A percentile compares a stretch with the other conserved stretches of the same genome.
Conservation (phyloP, 2,329 filamentous ascomycete genomes). For the Pseudogymnoascus sp. region DNA sequence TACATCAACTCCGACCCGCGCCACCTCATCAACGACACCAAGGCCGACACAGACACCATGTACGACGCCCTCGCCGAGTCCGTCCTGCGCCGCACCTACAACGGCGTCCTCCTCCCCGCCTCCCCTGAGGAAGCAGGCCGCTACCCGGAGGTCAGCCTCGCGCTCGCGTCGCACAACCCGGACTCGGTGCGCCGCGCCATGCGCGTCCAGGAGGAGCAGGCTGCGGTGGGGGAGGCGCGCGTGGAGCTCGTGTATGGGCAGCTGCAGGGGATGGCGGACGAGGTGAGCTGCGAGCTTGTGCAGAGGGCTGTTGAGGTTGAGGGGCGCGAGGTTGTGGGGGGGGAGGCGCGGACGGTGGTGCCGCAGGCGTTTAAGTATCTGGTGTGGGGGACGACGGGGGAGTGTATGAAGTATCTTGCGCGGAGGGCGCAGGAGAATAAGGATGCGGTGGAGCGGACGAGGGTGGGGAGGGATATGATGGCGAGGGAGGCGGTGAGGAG, state of each 20-base stretch:
- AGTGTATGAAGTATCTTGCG: constrained; percentile 71
- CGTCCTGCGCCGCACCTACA: constrained; percentile 58
- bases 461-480: constrained; percentile 53
- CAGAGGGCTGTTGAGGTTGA: constrained; percentile 11
- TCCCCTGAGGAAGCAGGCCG: constrained; percentile 30
- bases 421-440: constrained; percentile 66
- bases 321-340: constrained; percentile 11
- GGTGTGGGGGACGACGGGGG: constrained; percentile 61
- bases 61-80: constrained; percentile 66
- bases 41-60: constrained; percentile 58
- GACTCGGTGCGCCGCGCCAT: constrained; percentile 55
- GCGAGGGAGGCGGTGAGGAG: constrained; percentile 52
- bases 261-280: constrained; percentile 92
- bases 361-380: constrained; percentile 55
- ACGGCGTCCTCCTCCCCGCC: constrained; percentile 37
- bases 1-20: constrained; percentile 64
- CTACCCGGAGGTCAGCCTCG: constrained; percentile 53
- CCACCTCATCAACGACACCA: constrained; percentile 62
- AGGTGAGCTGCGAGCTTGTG: constrained; percentile 62
- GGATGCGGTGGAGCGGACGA: constrained; percentile 58
- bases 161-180: constrained; percentile 78
- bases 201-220: constrained; percentile 38
- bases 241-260: constrained; percentile 59
- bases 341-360: constrained; percentile 32
- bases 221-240: constrained; percentile 29